Evolutionary conservation across 306 rosid genomes (phyloP).

Genomic region (Macrotyloma uniflorum): DNA sequence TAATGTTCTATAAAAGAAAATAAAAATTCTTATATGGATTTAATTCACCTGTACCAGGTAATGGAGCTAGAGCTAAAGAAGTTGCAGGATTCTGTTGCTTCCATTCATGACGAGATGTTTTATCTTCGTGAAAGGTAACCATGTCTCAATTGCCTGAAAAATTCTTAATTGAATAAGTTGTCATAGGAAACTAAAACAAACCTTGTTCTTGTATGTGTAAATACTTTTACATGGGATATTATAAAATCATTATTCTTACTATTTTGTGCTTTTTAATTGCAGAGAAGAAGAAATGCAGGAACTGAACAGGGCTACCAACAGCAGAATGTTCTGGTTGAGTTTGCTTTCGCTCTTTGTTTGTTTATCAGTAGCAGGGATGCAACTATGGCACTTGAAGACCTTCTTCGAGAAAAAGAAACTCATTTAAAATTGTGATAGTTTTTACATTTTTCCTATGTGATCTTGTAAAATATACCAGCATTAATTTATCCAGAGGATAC

Average conservation of each 20-base stretch:
- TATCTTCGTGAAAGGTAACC: slow-evolving; percentile 81
- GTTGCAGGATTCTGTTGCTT: slow-evolving; percentile 63
- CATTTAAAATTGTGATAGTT: slow-evolving; percentile 51
- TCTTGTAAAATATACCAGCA: slow-evolving; percentile 55
- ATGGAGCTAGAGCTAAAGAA: slow-evolving; percentile 89
- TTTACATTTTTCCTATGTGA: neutral
- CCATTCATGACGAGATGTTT: slow-evolving; percentile 88
- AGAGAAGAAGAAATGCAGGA: slow-evolving; percentile 98
- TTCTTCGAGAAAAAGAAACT: slow-evolving; percentile 96
- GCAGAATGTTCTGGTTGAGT: slow-evolving; percentile 81
- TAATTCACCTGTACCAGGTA: slow-evolving; percentile 47
- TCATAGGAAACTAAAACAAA: neutral
- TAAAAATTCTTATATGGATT: neutral
- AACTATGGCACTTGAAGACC: slow-evolving; percentile 89
- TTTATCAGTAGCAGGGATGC: slow-evolving; percentile 80
- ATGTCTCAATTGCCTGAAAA: neutral
- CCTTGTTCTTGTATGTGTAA: neutral
- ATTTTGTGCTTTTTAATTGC: slow-evolving; percentile 9
- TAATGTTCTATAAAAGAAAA: neutral
- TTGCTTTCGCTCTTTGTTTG: slow-evolving; percentile 74
- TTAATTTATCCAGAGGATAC: slow-evolving; percentile 38
- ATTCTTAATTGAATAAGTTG: neutral
- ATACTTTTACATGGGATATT: neutral
- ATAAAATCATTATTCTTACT: neutral
- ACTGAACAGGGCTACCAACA: slow-evolving; percentile 69